Conservation (phyloP, 345 rosid species). For the Populus nigra region DNA sequence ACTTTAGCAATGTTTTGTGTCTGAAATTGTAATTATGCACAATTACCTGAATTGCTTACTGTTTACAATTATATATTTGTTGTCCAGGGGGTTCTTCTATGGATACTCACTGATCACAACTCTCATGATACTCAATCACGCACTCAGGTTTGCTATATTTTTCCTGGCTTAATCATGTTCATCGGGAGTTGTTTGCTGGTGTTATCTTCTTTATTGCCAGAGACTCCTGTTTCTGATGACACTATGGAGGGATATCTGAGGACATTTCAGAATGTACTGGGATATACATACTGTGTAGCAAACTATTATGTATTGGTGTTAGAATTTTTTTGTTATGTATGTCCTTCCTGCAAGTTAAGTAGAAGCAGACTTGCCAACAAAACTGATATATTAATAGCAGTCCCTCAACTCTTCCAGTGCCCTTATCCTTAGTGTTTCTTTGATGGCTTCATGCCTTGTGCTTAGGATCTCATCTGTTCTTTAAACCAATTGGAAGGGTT, state of each 20-base stretch:
- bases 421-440: neutral
- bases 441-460: neutral
- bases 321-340: neutral
- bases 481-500: neutral
- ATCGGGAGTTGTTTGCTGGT: conserved; percentile 14
- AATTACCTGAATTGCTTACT: conserved; percentile 3
- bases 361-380: neutral
- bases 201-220: neutral
- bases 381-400: neutral
- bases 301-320: neutral
- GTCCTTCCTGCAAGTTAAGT: neutral
- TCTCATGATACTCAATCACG: conserved; percentile 96
- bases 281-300: neutral
- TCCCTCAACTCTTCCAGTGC: neutral
- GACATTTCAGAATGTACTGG: neutral
- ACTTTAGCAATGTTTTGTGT: neutral
- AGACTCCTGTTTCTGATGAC: neutral
- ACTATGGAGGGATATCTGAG: neutral
- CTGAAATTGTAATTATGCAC: neutral
- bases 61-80: conserved; percentile 7
- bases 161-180: conserved; percentile 13
- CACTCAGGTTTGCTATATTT: conserved; percentile 66
- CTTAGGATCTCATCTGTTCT: neutral
- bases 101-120: conserved; percentile 78
- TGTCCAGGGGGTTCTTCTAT: conserved; percentile 90